A percentile compares a stretch with the other conserved stretches of the same genome.
Conservation (phyloP, 805 yeast genomes). For the Yarrowia sp. region DNA sequence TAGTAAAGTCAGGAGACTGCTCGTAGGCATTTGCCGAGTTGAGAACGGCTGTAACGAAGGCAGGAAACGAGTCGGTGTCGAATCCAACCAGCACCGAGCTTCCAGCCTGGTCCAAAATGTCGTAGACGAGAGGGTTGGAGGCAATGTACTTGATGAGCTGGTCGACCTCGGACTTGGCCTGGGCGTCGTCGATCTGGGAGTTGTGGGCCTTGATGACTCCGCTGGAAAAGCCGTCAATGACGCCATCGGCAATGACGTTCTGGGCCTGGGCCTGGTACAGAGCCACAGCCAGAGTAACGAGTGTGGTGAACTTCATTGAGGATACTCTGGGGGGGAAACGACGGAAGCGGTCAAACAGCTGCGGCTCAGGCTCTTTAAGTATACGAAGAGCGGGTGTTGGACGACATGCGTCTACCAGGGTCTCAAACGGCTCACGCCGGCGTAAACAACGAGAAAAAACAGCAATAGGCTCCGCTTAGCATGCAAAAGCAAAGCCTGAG, state of each 20-base stretch:
- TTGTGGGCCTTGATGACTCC: constrained; percentile 33
- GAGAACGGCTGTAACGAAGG: constrained; percentile 19
- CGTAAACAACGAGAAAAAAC: constrained; percentile 1
- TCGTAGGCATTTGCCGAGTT: background rate
- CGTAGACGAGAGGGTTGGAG: background rate
- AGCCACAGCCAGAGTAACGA: constrained; percentile 21
- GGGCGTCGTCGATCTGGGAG: constrained; percentile 23
- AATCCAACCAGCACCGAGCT: background rate
- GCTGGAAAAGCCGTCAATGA: constrained; percentile 30
- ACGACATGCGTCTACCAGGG: constrained; percentile 18
- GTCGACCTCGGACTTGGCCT: constrained; percentile 38
- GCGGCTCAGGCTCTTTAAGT: background rate
- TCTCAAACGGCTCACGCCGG: background rate
- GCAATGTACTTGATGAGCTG: constrained; percentile 35
- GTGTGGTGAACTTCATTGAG: constrained; percentile 20
- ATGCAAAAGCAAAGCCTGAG: background rate
- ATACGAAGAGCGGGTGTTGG: background rate
- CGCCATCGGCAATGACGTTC: constrained; percentile 31
- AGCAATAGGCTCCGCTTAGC: background rate
- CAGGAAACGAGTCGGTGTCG: constrained; percentile 9
- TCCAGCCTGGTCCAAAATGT: constrained; percentile 10
- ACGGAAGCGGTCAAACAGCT: background rate
- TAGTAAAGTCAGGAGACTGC: constrained; percentile 13
- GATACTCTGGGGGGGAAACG: background rate
- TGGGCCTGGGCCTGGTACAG: constrained; percentile 7